Evolutionary conservation across 495 filamentous ascomycete genomes (phyloP), one percentile per base, ranked within the genome.

Genomic region (Xylaria palmicola): DNA sequence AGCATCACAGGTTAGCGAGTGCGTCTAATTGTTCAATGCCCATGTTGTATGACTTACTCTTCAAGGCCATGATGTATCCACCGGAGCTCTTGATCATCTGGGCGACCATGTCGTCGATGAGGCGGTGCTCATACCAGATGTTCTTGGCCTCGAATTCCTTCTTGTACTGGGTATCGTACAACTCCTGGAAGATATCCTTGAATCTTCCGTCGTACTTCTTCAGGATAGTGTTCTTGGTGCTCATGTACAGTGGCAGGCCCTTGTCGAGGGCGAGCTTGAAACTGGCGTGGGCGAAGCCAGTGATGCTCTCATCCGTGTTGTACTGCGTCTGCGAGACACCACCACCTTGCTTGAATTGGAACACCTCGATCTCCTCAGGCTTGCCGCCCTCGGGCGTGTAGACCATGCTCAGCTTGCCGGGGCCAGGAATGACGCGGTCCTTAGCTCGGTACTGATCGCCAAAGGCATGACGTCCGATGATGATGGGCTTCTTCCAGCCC

Each of bases 81-180:
- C 94, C 92, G 67, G 88, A 87, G 76, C 86, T 90, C 86, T 98
- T 98, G 83, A 98, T 90, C 94, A 98, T 98, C 85, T 98, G 93
- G 49, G 94, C 94, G 58, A 98, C 94, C 94, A 98, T 98, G 79
- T 98, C 94, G 79, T 98, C 94, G 70, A 98, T 98, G 36, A 98
- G 81, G 66, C 94, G 88, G 79, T 98, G 94, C 87, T 98, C 94
- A 73, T 98, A 98, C 94, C 94, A 98, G 78, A 97, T 96, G 47
- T 82, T 81, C 81, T 91, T 89, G 67, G 88, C 88, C 70, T 96
- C 91, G 72, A 98, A 98, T 49, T 89, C 84, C 71, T 84, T 83
- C 81, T 88, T 86, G 82, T 98, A 98, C 68, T 87, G 80, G 36
- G 81, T 84, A 65, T 98, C 90, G 77, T 91, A 98, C 64, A 98